A percentile compares a stretch with the other conserved stretches of the same genome.
Evolutionary conservation across 306 rosid species (phyloP).

Genomic region (Heteromeles arbutifolia): DNA sequence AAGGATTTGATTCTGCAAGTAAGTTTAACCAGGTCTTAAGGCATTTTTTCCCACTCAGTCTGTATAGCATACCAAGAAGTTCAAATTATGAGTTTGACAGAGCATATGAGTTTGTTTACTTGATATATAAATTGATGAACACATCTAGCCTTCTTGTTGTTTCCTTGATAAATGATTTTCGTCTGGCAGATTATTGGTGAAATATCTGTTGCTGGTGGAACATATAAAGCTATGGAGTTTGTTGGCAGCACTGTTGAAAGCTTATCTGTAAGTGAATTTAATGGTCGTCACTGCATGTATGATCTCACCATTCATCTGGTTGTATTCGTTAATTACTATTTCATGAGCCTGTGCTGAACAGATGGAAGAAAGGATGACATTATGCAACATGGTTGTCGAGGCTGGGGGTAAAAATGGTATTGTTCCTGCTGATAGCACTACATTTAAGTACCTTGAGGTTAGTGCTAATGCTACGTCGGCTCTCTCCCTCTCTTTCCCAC

Average conservation of each 20-base stretch:
- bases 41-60: neutral
- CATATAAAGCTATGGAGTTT: constrained; percentile 93
- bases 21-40: constrained; percentile 14
- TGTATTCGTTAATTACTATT: neutral
- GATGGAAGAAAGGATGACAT: constrained; percentile 97
- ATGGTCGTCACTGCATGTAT: neutral
- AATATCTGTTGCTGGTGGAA: constrained; percentile 84
- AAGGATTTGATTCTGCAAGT: constrained; percentile 94
- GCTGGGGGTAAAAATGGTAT: constrained; percentile 94
- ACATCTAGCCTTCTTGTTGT: neutral
- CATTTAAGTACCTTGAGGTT: constrained; percentile 86
- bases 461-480: constrained; percentile 17
- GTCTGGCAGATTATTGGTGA: constrained; percentile 79
- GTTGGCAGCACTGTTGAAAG: constrained; percentile 84
- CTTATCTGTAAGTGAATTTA: constrained; percentile 49
- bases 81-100: neutral
- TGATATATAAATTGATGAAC: neutral
- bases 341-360: constrained; percentile 9
- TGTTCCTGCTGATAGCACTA: constrained; percentile 75
- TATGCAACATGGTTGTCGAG: constrained; percentile 94
- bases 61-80: neutral
- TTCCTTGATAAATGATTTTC: neutral
- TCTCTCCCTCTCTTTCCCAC: neutral
- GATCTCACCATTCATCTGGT: neutral
- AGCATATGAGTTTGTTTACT: neutral